Evolutionary conservation across 179 eudicot genomes (phyloP).

Genomic region (Carnegiea gigantea): DNA sequence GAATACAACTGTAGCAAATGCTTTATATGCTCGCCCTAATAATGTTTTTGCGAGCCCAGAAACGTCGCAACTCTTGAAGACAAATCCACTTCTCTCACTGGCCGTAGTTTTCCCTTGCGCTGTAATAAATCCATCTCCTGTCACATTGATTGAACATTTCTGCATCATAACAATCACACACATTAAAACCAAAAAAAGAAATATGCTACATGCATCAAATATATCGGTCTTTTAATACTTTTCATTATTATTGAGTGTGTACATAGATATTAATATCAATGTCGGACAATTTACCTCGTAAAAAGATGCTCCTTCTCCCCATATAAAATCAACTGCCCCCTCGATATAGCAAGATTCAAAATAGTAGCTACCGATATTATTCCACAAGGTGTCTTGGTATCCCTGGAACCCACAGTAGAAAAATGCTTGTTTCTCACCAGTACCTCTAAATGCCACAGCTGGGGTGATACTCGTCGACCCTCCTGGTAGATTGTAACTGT

Average conservation of each 20-base stretch:
- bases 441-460: slow-evolving; percentile 48
- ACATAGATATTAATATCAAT: no score
- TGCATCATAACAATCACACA: not conserved
- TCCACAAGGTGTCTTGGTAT: slow-evolving; percentile 69
- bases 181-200: no score
- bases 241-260: no score
- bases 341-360: slow-evolving; percentile 59
- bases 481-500: slow-evolving; percentile 7
- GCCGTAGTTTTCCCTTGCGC: not conserved
- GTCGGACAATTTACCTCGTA: slow-evolving; percentile 38
- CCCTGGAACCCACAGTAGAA: slow-evolving; percentile 58
- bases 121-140: not conserved
- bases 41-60: not conserved
- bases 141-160: not conserved
- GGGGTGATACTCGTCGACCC: slow-evolving; percentile 2
- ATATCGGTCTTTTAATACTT: no score
- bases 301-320: slow-evolving; percentile 58
- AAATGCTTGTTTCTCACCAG: slow-evolving; percentile 60
- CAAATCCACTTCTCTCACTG: not conserved
- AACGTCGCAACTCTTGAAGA: not conserved
- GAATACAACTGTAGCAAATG: not conserved
- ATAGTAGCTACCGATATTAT: slow-evolving; percentile 62
- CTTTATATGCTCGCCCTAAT: not conserved
- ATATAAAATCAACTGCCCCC: slow-evolving; percentile 71
- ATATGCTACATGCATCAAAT: no score